Base-by-base conservation (phyloP, 2,329 filamentous ascomycete genomes). In the Ceratocystis ficicola region DNA sequence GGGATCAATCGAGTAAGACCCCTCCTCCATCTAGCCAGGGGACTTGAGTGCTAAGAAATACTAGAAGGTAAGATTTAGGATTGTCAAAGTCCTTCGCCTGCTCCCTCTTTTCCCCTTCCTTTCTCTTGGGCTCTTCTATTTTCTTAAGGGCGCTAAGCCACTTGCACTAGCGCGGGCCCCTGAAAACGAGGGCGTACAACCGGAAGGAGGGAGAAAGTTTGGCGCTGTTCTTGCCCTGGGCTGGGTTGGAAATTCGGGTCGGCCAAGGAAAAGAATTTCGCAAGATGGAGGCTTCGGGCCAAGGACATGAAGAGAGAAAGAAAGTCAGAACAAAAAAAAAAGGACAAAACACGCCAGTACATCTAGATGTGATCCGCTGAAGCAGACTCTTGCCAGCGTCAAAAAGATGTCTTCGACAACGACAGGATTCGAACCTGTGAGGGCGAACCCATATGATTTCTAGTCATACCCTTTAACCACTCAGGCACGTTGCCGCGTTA, bases 381-480 rank as follows among this genome's bases (percentile, higher is more conserved):
- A 3, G 10, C 4, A 17, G 1, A 7, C 3, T 20, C 2, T 0
- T 0, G 46, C 10, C 4, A 2, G 2, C 20, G 46, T 1, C 17
- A 48, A 25, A 25, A 20, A 44, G 36, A 3, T n/a, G 1, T 22
- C 15, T 0, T 50, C 65, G 65, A 64, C 62, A 62, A 61, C 55
- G 65, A 67, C 65, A 67, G 65, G 65, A 67, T 64, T 67, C 62
- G 65, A 67, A 67, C 65, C 65, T 67, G 62, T 64, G 65, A 63
- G 62, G 62, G 55, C 65, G 62, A 67, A 67, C 55, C 62, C 65
- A 67, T 67, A 63, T 64, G 62, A 67, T 67, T 67, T 67, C 65
- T 67, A 67, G 65, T 64, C 65, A 64, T 63, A 67, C 65, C 65
- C 65, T 64, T 67, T 67, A 67, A 67, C 65, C 62, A 67, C 65